Conservation (phyloP, 805 yeast species). For the Jamesozyma gamospora region DNA sequence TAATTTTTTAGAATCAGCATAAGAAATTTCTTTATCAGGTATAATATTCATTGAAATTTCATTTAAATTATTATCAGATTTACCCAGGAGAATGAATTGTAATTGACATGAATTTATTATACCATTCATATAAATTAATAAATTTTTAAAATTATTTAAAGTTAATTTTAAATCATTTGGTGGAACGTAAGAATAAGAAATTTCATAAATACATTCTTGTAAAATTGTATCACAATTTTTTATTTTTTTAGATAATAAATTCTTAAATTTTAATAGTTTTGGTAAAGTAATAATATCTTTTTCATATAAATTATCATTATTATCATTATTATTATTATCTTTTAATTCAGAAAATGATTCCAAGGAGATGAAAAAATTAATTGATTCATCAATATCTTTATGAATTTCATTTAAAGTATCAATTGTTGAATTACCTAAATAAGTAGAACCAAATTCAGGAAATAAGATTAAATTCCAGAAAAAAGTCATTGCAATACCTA, state of each 20-base stretch:
- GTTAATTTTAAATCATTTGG: conserved; percentile 34
- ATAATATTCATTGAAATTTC: conserved; percentile 11
- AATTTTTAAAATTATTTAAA: conserved; percentile 26
- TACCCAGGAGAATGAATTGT: conserved; percentile 31
- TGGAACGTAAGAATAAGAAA: conserved; percentile 38
- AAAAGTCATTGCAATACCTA: conserved; percentile 38
- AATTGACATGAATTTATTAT: conserved; percentile 40
- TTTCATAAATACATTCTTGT: conserved; percentile 40
- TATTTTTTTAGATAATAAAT: conserved; percentile 27
- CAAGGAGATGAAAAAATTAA: conserved; percentile 31
- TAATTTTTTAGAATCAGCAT: conserved; percentile 29
- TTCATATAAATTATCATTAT: conserved; percentile 9
- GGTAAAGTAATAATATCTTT: conserved; percentile 25
- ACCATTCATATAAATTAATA: conserved; percentile 32
- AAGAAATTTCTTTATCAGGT: conserved; percentile 29
- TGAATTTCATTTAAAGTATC: conserved; percentile 34
- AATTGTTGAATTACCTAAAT: conserved; percentile 36
- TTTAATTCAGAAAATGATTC: conserved; percentile 2
- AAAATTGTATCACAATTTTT: conserved; percentile 31
- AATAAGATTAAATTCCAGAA: conserved; percentile 35
- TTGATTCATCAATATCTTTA: conserved; percentile 30
- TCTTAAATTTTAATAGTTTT: conserved; percentile 28
- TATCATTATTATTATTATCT: background rate
- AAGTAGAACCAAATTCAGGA: conserved; percentile 45
- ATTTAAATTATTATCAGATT: conserved; percentile 6